These are phyloP conservation scores for Globisporangium alternatum DNA, from an alignment of 352 stramenopile genomes.

Conservation along the genomic window DNA sequence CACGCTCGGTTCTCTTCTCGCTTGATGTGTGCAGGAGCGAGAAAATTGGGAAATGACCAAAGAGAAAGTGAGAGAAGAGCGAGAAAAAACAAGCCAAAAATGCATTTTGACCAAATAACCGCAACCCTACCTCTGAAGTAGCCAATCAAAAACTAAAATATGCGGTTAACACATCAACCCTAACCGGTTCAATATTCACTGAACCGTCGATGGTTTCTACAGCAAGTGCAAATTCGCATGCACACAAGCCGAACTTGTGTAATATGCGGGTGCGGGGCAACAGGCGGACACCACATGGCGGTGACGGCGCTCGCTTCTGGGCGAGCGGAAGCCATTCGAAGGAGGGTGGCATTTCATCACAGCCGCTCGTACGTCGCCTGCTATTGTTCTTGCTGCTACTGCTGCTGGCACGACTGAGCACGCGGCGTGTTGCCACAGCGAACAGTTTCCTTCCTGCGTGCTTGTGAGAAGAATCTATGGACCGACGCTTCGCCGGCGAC, in stretches of 20 bases:
- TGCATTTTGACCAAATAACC: background rate
- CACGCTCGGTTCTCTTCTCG: conserved; percentile 4
- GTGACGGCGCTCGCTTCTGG: background rate
- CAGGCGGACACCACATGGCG: background rate
- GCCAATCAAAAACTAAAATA: conserved; percentile 1
- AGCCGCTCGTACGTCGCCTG: background rate
- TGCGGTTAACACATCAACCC: background rate
- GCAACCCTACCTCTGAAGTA: background rate
- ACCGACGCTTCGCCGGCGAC: conserved; percentile 4
- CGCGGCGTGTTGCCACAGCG: conserved; percentile 5
- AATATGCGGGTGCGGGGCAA: background rate
- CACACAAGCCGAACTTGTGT: background rate
- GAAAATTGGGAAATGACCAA: conserved; percentile 48
- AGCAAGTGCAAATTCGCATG: background rate
- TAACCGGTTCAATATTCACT: conserved; percentile 8
- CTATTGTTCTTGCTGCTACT: background rate
- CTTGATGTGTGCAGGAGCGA: conserved; percentile 26
- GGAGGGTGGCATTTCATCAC: background rate
- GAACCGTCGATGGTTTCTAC: conserved; percentile 5
- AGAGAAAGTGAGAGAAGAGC: conserved; percentile 15
- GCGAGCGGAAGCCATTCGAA: background rate
- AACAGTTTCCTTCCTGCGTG: background rate
- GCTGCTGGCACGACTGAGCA: background rate
- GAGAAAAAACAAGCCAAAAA: conserved; percentile 23
- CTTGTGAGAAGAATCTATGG: background rate